Evolutionary conservation across 352 stramenopile species (phyloP), one percentile per base, ranked within the genome.

Genomic region (Aphanomyces euteiches): DNA sequence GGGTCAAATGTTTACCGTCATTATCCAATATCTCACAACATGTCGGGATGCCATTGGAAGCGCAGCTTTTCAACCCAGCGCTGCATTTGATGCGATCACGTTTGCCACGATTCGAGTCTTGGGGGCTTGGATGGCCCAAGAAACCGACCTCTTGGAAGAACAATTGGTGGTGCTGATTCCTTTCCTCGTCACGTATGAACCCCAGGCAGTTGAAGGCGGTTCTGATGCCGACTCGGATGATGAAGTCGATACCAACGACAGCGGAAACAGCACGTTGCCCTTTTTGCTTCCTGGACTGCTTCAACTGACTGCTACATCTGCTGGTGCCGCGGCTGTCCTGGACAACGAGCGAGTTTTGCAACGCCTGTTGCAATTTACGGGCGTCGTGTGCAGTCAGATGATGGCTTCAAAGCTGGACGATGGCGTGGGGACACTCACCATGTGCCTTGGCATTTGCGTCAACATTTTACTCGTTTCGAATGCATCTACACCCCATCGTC

Each of bases 221-320:
- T 28, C 28, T 28, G 28, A 28, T 28, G 28, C 28, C 28, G 79
- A 92, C 72, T 89, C 79, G 1, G 84, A 90, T 63, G 83, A 90
- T 48, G 85, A 88, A 34, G 66, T 90, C 6, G 84, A 92, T 72
- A 73, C 48, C 75, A 84, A 19, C 64, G 66, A 10, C 75, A 71
- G 17, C 8, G 15, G 21, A 0, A 88, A 92, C 40, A 85, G 93
- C 56, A 83, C 88, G 45, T 77, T 95, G 19, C 84, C 92, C 56
- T 95, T 93, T 58, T 64, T 95, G 12, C 72, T 95, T 3, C 87
- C 87, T n/a, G 87, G 87, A 0, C 68, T 95, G 37, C 67, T 95
- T 8, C 85, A 93, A 56, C 77, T 95, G 54, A 93, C 84, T 54
- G 85, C 85, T 19, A 82, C 81, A 4, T 74, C 78, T 8, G 77